Evolutionary conservation across 1,284 basidiomycete species (phyloP).

Genomic region (Ceratobasidium sp.): DNA sequence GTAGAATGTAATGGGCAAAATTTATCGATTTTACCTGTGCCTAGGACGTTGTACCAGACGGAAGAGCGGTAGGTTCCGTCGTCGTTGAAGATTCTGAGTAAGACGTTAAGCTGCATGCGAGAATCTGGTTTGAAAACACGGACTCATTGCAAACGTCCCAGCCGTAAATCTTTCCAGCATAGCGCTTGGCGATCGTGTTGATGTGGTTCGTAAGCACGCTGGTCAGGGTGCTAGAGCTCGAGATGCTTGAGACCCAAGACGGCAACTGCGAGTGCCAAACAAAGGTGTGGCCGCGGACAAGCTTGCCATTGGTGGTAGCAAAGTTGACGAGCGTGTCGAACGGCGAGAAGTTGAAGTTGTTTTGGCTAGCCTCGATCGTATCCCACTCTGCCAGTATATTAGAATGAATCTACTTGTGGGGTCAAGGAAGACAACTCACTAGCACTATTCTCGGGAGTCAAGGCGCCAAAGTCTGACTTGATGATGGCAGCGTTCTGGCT

Average conservation of each 20-base stretch:
- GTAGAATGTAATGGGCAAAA: neutral
- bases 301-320: constrained; percentile 31
- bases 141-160: constrained; percentile 61
- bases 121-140: neutral
- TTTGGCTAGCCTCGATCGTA: constrained; percentile 47
- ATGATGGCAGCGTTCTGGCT: constrained; percentile 33
- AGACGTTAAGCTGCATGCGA: constrained; percentile 54
- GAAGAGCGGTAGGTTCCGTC: constrained; percentile 61
- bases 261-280: constrained; percentile 67
- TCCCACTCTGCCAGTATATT: constrained; percentile 41
- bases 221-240: constrained; percentile 47
- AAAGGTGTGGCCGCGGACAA: constrained; percentile 50
- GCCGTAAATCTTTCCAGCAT: constrained; percentile 62
- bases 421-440: constrained; percentile 18
- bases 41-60: constrained; percentile 58
- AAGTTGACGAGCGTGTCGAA: constrained; percentile 36
- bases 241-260: constrained; percentile 59
- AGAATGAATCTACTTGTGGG: too few relatives aligned
- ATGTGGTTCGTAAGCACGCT: constrained; percentile 62
- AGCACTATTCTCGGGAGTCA: constrained; percentile 46
- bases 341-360: constrained; percentile 16
- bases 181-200: constrained; percentile 59
- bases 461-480: constrained; percentile 37
- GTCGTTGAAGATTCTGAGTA: constrained; percentile 57
- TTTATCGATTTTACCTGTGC: constrained; percentile 42